These are phyloP conservation scores for Pseudogymnoascus sp. DNA, from an alignment of 2,329 filamentous ascomycete species.

Conservation along the genomic window DNA sequence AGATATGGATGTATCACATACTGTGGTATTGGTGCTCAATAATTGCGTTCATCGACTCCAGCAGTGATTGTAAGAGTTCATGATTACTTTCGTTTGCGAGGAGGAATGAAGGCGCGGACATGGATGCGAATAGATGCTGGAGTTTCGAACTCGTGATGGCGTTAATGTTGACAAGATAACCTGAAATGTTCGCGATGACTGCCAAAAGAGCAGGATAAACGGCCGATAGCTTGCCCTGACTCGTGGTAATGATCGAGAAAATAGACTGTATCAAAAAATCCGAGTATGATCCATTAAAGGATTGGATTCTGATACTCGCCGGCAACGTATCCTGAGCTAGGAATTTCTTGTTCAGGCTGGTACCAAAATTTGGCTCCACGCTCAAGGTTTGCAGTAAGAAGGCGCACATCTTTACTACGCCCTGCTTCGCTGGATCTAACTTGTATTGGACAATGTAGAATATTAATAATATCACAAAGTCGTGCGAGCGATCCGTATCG, in stretches of 20 bases:
- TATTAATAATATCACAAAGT: slow-evolving; percentile 83
- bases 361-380: slow-evolving; percentile 83
- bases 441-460: slow-evolving; percentile 93
- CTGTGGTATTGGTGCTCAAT: slow-evolving; percentile 81
- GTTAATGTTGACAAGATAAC: slow-evolving; percentile 73
- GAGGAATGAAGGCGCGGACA: slow-evolving; percentile 89
- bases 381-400: slow-evolving; percentile 93
- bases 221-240: slow-evolving; percentile 82
- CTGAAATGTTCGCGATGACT: slow-evolving; percentile 87
- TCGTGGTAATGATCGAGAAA: slow-evolving; percentile 82
- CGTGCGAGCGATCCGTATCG: slow-evolving; percentile 86
- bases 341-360: slow-evolving; percentile 83
- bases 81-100: slow-evolving; percentile 91
- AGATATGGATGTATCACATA: slow-evolving; percentile 38
- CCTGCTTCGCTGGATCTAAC: slow-evolving; percentile 79
- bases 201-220: slow-evolving; percentile 89
- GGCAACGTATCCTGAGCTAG: slow-evolving; percentile 85
- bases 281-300: slow-evolving; percentile 84
- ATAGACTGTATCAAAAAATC: slow-evolving; percentile 96
- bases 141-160: slow-evolving; percentile 71
- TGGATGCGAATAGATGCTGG: slow-evolving; percentile 80
- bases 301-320: slow-evolving; percentile 68
- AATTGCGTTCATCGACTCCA: slow-evolving; percentile 85
- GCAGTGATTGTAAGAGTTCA: slow-evolving; percentile 66
- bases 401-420: slow-evolving; percentile 93